These are phyloP conservation scores for Nasturtium officinale DNA, from an alignment of 345 rosid species.

Conservation along the genomic window DNA sequence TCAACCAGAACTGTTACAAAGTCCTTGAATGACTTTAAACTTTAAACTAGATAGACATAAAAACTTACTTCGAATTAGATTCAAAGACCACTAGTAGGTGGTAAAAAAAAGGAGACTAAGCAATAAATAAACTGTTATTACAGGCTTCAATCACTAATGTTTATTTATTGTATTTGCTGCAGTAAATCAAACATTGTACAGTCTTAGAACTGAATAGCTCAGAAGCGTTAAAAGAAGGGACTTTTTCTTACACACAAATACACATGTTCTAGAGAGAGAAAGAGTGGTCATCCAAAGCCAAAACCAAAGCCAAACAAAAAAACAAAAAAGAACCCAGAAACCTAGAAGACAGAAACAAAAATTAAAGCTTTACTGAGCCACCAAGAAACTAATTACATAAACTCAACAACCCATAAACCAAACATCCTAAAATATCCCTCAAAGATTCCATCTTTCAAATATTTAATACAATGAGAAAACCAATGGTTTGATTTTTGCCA, in stretches of 20 bases:
- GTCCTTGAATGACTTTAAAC: conserved; percentile 8
- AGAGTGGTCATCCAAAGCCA: conserved; percentile 34
- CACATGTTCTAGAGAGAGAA: conserved; percentile 39
- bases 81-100: conserved; percentile 23
- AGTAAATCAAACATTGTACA: conserved; percentile 40
- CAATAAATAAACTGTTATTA: conserved; percentile 13
- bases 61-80: conserved; percentile 22
- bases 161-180: conserved; percentile 15
- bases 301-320: conserved; percentile 28
- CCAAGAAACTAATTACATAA: conserved; percentile 47
- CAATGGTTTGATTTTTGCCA: conserved; percentile 57
- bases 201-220: conserved; percentile 26
- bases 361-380: conserved; percentile 41
- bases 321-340: conserved; percentile 37
- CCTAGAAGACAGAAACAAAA: conserved; percentile 43
- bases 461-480: conserved; percentile 31
- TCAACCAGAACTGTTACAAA: conserved; percentile 5
- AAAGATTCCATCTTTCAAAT: conserved; percentile 36
- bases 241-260: neutral
- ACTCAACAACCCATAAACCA: conserved; percentile 39
- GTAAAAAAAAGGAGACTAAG: conserved; percentile 10
- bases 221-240: conserved; percentile 27
- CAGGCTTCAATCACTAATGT: conserved; percentile 8
- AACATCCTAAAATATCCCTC: conserved; percentile 13
- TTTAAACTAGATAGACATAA: neutral